Evolutionary conservation across 164 flowering plant species (phyloP).

Genomic region (Magnolia sinica): DNA sequence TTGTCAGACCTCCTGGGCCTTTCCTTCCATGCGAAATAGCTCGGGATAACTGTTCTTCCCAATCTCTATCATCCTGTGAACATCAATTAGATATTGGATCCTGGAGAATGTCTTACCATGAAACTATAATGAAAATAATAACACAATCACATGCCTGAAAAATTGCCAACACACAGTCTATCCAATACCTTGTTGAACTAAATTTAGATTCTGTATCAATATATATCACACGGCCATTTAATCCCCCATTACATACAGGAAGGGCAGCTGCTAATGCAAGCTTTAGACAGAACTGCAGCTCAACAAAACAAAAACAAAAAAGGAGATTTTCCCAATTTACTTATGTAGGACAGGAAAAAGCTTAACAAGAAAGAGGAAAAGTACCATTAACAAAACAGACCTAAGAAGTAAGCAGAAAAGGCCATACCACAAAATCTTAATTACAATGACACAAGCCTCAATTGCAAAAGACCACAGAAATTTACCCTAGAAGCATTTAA

Average conservation of each 20-base stretch:
- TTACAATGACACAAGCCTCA: no score
- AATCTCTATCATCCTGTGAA: conserved; percentile 69
- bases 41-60: conserved; percentile 75
- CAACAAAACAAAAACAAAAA: neutral
- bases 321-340: no score
- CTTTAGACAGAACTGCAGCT: conserved; percentile 76
- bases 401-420: no score
- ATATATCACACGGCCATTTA: conserved; percentile 71
- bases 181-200: conserved; percentile 66
- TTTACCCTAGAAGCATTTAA: no score
- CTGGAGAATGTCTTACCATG: neutral
- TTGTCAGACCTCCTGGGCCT: conserved; percentile 61
- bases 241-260: conserved; percentile 64
- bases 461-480: no score
- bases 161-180: neutral
- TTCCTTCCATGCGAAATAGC: conserved; percentile 57
- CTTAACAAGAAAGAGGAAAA: no score
- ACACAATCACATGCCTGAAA: neutral
- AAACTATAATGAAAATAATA: neutral
- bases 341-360: no score
- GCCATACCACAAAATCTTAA: no score
- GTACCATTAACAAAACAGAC: no score
- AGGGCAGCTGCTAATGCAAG: conserved; percentile 71
- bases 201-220: conserved; percentile 84
- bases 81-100: conserved; percentile 5